Percentiles rank a stretch among this genome's conserved stretches.
These are phyloP conservation scores for Neurospora sp. DNA, from an alignment of 495 filamentous ascomycete species.

Conservation along the genomic window DNA sequence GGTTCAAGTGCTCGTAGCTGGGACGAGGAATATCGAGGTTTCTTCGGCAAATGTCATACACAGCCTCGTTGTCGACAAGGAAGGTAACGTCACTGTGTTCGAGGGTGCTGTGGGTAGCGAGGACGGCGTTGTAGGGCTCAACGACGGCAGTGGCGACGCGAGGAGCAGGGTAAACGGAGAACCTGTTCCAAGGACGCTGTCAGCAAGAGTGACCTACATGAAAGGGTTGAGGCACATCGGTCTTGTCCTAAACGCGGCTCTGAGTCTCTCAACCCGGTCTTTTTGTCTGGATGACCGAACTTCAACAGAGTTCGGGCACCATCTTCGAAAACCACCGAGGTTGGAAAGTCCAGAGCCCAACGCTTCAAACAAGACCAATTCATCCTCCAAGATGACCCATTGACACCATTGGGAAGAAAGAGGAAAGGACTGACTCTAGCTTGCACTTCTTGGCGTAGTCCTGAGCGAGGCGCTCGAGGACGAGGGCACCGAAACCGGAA, in stretches of 20 bases:
- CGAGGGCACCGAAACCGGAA: slow-evolving; percentile 78
- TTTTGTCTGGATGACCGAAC: background rate
- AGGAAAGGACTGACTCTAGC: slow-evolving; percentile 43
- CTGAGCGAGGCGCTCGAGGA: slow-evolving; percentile 76
- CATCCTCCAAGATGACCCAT: background rate
- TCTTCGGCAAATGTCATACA: slow-evolving; percentile 85
- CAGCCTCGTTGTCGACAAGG: slow-evolving; percentile 86
- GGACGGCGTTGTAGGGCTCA: slow-evolving; percentile 87
- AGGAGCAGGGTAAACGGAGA: slow-evolving; percentile 79
- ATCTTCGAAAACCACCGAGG: background rate
- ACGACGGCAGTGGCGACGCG: slow-evolving; percentile 80
- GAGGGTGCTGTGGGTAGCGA: slow-evolving; percentile 87
- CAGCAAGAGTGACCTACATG: background rate
- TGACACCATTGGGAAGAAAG: background rate
- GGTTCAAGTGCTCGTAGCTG: slow-evolving; percentile 79
- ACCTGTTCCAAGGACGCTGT: slow-evolving; percentile 18
- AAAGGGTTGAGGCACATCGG: background rate
- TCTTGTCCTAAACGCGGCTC: background rate
- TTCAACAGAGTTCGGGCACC: background rate
- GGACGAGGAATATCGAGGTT: slow-evolving; percentile 83
- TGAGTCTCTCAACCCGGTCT: background rate
- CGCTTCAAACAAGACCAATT: background rate
- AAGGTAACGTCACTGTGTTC: slow-evolving; percentile 92
- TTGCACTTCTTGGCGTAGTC: slow-evolving; percentile 95
- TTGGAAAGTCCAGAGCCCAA: background rate